Conservation (phyloP, 768 basidiomycete species). For the Collybia mongolica region DNA sequence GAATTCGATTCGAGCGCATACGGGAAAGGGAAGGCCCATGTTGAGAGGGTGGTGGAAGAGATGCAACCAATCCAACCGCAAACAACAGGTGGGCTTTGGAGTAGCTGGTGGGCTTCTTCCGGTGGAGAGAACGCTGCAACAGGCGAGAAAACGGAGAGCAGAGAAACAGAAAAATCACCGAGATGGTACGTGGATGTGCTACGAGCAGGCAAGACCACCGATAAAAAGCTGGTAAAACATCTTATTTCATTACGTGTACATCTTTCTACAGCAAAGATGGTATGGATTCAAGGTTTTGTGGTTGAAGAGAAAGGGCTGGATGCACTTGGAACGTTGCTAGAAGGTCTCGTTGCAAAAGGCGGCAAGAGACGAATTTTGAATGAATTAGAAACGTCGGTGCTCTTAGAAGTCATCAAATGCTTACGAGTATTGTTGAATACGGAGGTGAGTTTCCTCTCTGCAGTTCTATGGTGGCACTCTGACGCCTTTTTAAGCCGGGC, state of each 20-base stretch:
- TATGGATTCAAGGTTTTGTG: slow-evolving; percentile 82
- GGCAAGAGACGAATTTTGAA: slow-evolving; percentile 58
- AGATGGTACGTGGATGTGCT: slow-evolving; percentile 66
- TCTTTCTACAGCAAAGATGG: slow-evolving; percentile 76
- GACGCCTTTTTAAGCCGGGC: slow-evolving; percentile 51
- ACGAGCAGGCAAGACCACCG: slow-evolving; percentile 48
- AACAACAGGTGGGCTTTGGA: slow-evolving; percentile 73
- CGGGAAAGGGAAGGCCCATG: slow-evolving; percentile 23
- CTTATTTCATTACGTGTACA: slow-evolving; percentile 83
- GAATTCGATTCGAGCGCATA: slow-evolving; percentile 30
- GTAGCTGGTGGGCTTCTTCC: slow-evolving; percentile 73
- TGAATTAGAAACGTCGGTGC: slow-evolving; percentile 65
- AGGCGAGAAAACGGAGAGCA: slow-evolving; percentile 24
- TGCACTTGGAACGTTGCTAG: slow-evolving; percentile 55
- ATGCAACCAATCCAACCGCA: slow-evolving; percentile 54
- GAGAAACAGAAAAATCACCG: slow-evolving; percentile 46
- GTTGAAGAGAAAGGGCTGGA: slow-evolving; percentile 63
- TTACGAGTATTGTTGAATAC: slow-evolving; percentile 83
- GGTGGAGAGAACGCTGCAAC: slow-evolving; percentile 45
- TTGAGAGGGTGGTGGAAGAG: slow-evolving; percentile 32
- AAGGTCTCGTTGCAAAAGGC: slow-evolving; percentile 61
- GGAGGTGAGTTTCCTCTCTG: slow-evolving; percentile 48
- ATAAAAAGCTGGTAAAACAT: slow-evolving; percentile 69
- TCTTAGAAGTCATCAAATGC: slow-evolving; percentile 78
- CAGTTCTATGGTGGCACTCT: slow-evolving; percentile 2